Evolutionary conservation across 2,329 filamentous ascomycete genomes (phyloP).

Genomic region (Paecilomyces sp.): DNA sequence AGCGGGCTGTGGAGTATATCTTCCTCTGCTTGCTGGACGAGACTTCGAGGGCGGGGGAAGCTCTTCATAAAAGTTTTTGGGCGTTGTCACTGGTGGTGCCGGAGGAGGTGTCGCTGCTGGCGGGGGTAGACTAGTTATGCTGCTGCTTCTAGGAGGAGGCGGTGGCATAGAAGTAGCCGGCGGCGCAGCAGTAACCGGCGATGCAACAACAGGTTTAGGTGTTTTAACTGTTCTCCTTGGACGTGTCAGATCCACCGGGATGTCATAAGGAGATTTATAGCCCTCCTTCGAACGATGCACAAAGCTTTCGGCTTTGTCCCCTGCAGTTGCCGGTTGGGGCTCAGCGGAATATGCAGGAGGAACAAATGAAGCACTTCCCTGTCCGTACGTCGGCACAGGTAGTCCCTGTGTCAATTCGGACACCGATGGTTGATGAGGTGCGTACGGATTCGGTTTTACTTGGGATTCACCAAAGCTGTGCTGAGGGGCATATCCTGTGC

Average conservation of each 20-base stretch:
- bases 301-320: constrained; percentile 68
- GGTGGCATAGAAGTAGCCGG: constrained; percentile 39
- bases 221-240: constrained; percentile 58
- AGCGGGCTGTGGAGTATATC: constrained; percentile 31
- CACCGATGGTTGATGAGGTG: constrained; percentile 44
- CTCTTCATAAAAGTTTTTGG: constrained; percentile 67
- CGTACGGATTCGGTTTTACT: constrained; percentile 37
- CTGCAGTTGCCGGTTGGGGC: constrained; percentile 21
- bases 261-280: constrained; percentile 89
- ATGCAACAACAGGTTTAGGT: constrained; percentile 47
- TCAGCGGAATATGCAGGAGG: constrained; percentile 20
- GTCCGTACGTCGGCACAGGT: constrained; percentile 14
- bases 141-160: constrained; percentile 57
- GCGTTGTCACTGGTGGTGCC: constrained; percentile 13
- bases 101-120: constrained; percentile 8
- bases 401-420: constrained; percentile 38
- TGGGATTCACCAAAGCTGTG: constrained; percentile 13
- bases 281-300: constrained; percentile 84
- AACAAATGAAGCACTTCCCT: constrained; percentile 9
- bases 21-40: constrained; percentile 46
- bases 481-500: constrained; percentile 21
- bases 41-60: constrained; percentile 58
- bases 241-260: constrained; percentile 73
- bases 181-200: constrained; percentile 31
- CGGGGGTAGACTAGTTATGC: constrained; percentile 41